Evolutionary conservation across 805 yeast genomes (phyloP).

Genomic region (Scheffersomyces lignosus): DNA sequence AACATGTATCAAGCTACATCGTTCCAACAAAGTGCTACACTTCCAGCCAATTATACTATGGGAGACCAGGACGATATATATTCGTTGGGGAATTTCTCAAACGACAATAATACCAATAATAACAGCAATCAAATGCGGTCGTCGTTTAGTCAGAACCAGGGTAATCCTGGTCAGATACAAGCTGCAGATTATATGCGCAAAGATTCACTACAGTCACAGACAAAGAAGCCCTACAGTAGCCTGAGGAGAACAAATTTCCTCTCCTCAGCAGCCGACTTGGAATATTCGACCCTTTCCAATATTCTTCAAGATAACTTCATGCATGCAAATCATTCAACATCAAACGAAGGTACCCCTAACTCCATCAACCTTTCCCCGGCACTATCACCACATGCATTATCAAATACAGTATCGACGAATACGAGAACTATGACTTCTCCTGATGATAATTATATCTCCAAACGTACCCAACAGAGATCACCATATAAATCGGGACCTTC

Average conservation of each 20-base stretch:
- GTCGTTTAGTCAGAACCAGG: not conserved
- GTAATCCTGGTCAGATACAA: not conserved
- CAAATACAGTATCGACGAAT: not conserved
- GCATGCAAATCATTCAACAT: conserved; percentile 24
- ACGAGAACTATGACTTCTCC: conserved; percentile 1
- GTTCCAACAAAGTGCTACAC: conserved; percentile 13
- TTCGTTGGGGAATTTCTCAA: not conserved
- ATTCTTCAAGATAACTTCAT: conserved; percentile 53
- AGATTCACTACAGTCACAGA: no score
- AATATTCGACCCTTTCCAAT: conserved; percentile 66
- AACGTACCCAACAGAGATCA: conserved; percentile 9
- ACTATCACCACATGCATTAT: conserved; percentile 31
- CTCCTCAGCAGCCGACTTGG: conserved; percentile 72
- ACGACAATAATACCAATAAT: not conserved
- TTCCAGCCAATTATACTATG: conserved; percentile 1
- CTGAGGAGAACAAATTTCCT: conserved; percentile 48
- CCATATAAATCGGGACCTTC: conserved; percentile 14
- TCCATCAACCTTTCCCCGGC: conserved; percentile 35
- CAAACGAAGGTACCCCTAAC: conserved; percentile 40
- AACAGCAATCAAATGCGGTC: not conserved
- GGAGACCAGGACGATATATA: not conserved
- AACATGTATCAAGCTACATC: conserved; percentile 6
- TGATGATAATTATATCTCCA: not conserved
- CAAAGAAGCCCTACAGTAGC: not conserved
- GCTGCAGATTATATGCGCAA: not conserved